Percentiles rank a stretch among this genome's conserved stretches.
These are phyloP conservation scores for Tetradesmus obliquus DNA, from an alignment of 139 green algal genomes.

Conservation along the genomic window DNA sequence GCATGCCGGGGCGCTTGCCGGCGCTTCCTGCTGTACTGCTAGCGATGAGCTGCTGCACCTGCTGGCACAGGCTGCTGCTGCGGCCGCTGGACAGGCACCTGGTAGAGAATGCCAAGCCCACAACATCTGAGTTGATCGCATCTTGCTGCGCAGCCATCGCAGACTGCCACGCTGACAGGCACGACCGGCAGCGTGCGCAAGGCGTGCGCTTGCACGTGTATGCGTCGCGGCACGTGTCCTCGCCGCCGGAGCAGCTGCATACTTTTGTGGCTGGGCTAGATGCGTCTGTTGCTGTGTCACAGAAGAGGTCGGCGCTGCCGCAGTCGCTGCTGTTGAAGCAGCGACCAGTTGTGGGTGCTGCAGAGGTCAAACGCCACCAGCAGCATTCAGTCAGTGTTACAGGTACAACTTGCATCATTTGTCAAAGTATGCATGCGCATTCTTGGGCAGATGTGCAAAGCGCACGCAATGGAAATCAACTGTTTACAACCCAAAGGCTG, in stretches of 20 bases:
- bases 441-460: too few relatives aligned
- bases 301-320: background rate
- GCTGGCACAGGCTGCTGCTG: background rate
- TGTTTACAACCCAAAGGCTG: too few relatives aligned
- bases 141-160: background rate
- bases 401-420: too few relatives aligned
- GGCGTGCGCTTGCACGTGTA: slow-evolving; percentile 12
- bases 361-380: background rate
- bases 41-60: slow-evolving; percentile 1
- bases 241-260: background rate
- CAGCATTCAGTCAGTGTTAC: too few relatives aligned
- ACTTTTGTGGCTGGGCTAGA: background rate
- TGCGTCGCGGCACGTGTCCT: background rate
- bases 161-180: background rate
- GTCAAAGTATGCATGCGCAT: too few relatives aligned
- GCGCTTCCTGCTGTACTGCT: background rate
- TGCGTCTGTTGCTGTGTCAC: background rate
- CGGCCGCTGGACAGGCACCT: slow-evolving; percentile 1
- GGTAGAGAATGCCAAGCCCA: background rate
- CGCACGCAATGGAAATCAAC: too few relatives aligned
- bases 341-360: background rate
- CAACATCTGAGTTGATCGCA: background rate
- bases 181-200: background rate
- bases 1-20: background rate
- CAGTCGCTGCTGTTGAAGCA: slow-evolving; percentile 19